Evolutionary conservation across 169 alveolate species (phyloP), one percentile per base, ranked within the genome.

Genomic region (Cryptosporidium xiaoi): DNA sequence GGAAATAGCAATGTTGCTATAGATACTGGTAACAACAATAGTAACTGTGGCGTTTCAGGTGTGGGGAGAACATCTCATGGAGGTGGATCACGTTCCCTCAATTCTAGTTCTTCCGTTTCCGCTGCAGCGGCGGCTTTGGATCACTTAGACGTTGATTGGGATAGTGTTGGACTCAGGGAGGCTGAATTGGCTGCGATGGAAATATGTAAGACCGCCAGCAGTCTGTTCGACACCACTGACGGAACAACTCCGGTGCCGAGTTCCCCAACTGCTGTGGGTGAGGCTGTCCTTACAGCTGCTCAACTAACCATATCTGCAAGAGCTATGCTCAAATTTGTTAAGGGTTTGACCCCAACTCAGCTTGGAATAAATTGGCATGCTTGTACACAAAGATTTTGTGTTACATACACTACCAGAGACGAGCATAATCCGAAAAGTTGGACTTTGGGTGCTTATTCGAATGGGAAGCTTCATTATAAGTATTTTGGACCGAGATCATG

Each of bases 111-210:
- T 15, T 77, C 87, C 27, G 87, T 77, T 15, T 58, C 87, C 13
- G 87, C 87, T 15, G 87, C 87, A 16, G 87, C 87, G 3, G 87
- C 87, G 24, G 87, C 87, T n/a, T 62, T 77, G 6, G 87, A 77
- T 46, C 87, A 77, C 36, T 40, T 77, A 16, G 87, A 77, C 33
- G 87, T 77, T 4, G 87, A 77, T 31, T 77, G 87, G 87, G 87
- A 77, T 24, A 77, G 87, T 15, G 87, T 77, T 44, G 87, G 87
- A 6, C 64, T 77, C 18, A 31, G 87, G 15, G 87, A 77, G 51
- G 87, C 87, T 6, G 87, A 77, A 48, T 40, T 77, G 20, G 87
- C 87, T 58, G 87, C 87, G 34, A 77, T 77, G 71, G 87, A 77
- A 50, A 77, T 77, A 27, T 77, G 87, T 12, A 77, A 77, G 10